Conservation (phyloP, 768 basidiomycete species). For the Amanita exitialis region DNA sequence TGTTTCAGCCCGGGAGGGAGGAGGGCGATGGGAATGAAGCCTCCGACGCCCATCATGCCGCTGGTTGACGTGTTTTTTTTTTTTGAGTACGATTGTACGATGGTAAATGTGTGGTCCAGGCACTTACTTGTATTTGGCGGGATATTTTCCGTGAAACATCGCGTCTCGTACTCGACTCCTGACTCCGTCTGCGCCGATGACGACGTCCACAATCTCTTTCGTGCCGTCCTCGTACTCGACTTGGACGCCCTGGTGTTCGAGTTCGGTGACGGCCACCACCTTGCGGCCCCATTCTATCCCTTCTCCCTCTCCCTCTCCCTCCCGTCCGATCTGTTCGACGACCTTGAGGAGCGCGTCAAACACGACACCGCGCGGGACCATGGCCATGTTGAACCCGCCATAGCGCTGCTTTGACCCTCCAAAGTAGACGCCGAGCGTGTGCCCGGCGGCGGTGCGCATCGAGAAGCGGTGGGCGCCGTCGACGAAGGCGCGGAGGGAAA, state of each 20-base stretch:
- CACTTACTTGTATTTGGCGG: slow-evolving; percentile 13
- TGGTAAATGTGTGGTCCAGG: neutral
- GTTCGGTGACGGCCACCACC: slow-evolving; percentile 1
- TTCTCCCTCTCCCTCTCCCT: neutral
- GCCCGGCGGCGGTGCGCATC: neutral
- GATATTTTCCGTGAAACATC: slow-evolving; percentile 5
- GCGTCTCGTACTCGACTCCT: slow-evolving; percentile 3
- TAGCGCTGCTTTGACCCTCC: neutral
- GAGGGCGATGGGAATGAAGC: slow-evolving; percentile 22
- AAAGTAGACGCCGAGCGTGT: neutral
- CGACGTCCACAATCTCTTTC: slow-evolving; percentile 2
- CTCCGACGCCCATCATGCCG: slow-evolving; percentile 26
- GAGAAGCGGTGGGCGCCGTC: neutral
- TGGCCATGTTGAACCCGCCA: slow-evolving; percentile 1
- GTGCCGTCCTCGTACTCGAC: slow-evolving; percentile 1
- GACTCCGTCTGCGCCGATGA: slow-evolving; percentile 3
- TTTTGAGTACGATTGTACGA: too few species aligned
- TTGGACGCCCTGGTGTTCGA: neutral
- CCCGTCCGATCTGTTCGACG: neutral
- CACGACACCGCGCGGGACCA: slow-evolving; percentile 3
- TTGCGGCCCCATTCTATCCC: neutral
- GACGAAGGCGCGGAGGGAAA: neutral
- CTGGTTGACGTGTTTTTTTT: slow-evolving; percentile 12
- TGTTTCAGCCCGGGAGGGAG: slow-evolving; percentile 18
- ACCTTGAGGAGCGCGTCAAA: slow-evolving; percentile 1